Percentiles rank a stretch among this genome's conserved stretches.
phyloP scores from a whole-genome alignment of 2,329 filamentous ascomycete genomes.

The Dactylellina parvicollis region DNA sequence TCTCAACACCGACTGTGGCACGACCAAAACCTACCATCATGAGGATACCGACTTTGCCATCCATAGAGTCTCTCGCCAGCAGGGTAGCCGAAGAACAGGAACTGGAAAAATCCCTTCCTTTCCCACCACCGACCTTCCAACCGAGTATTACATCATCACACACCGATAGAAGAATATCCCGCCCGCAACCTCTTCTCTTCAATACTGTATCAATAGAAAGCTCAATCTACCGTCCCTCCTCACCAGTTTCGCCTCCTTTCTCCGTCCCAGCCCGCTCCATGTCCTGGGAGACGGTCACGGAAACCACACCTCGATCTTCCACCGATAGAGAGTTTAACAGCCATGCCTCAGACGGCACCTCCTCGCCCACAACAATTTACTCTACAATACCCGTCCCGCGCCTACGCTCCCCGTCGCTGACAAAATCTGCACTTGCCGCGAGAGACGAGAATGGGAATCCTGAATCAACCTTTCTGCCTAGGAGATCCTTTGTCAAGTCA shows the following conservation, averaged over 20 bases:
- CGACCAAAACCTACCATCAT: slow-evolving; percentile 46
- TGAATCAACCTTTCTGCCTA: slow-evolving; percentile 19
- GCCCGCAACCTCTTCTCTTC: slow-evolving; percentile 35
- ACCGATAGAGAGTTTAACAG: slow-evolving; percentile 48
- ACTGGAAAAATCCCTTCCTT: slow-evolving; percentile 10
- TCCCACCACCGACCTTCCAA: slow-evolving; percentile 15
- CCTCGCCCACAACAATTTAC: slow-evolving; percentile 50
- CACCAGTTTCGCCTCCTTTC: slow-evolving; percentile 30
- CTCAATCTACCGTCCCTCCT: slow-evolving; percentile 7
- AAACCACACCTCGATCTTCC: slow-evolving; percentile 37
- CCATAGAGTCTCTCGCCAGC: slow-evolving; percentile 48
- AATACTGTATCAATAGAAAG: background rate
- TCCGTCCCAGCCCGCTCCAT: slow-evolving; percentile 40
- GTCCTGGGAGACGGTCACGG: slow-evolving; percentile 46
- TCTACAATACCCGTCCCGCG: slow-evolving; percentile 37
- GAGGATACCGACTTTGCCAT: slow-evolving; percentile 47
- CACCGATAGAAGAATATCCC: slow-evolving; percentile 32
- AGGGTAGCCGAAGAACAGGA: slow-evolving; percentile 45
- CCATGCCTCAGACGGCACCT: slow-evolving; percentile 40
- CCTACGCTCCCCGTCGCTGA: slow-evolving; percentile 37
- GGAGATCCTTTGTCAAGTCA: slow-evolving; percentile 19
- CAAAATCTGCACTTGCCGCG: slow-evolving; percentile 36
- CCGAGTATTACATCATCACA: slow-evolving; percentile 17
- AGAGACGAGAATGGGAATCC: slow-evolving; percentile 41
- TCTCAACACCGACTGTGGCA: slow-evolving; percentile 19